Evolutionary conservation across 257 asterid species (phyloP), one percentile per base, ranked within the genome.

Genomic region (Petunia secreta): DNA sequence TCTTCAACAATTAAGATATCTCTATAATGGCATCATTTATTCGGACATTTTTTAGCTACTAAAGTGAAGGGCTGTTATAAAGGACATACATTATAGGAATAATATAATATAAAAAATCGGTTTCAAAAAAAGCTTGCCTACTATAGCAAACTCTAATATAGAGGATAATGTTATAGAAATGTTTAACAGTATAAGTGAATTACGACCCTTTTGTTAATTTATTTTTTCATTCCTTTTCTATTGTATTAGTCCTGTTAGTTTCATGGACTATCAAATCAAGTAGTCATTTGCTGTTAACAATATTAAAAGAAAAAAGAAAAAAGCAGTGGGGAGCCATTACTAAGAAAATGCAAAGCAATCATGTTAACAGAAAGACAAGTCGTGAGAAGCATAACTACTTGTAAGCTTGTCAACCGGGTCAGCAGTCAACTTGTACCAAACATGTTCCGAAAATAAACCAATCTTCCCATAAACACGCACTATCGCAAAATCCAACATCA

Each of bases 121-220:
- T 25, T 25, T 25, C 25, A 25, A 25, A 25, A 25, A 25, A 25
- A 25, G 25, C 25, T 25, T 25, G 25, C 25, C 25, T 25, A 25
- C 25, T 25, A 25, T 25, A 25, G 94, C 97, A 65, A 37, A 37
- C 37, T 48, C 73, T 9, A 65, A 10, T 0, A 1, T 65, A 9
- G 73, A 65, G 6, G 73, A 65, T 36, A 37, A 36, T 37, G 73
- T 37, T 13, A 5, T 37, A 59, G 65, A 37, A 34, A 3, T 13
- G 0, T 37, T 36, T 9, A 64, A 2, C 40, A 6, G 9, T 65
- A 57, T 7, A 34, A 63, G 6, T 16, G 2, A 16, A 63, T 63
- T 63, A 2, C 54, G 3, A 7, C 14, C 14, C 55, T 50, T 8
- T 2, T 14, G 4, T 0, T 52, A 52, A 52, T 52, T 8, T 50